Evolutionary conservation across 495 filamentous ascomycete species (phyloP).

Genomic region (Glonium stellatum): DNA sequence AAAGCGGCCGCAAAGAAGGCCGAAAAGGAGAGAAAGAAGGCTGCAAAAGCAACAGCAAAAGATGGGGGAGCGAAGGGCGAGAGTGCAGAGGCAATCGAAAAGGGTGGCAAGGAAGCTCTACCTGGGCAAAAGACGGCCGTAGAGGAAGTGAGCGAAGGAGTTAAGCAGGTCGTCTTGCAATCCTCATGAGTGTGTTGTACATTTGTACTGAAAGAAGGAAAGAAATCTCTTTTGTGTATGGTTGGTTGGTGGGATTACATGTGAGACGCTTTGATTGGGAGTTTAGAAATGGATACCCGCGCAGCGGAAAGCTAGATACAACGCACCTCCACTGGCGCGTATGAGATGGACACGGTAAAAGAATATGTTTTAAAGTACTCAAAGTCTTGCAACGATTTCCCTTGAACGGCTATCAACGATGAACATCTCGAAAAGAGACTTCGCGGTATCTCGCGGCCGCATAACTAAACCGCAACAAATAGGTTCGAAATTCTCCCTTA

Average conservation of each 20-base stretch:
- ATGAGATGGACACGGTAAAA: no score
- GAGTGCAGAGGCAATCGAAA: conserved; percentile 38
- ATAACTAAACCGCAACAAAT: no score
- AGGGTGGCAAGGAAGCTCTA: conserved; percentile 24
- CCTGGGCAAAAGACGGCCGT: conserved; percentile 29
- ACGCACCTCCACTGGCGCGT: no score
- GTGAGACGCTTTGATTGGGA: not conserved
- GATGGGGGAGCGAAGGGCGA: conserved; percentile 35
- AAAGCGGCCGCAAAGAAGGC: conserved; percentile 49
- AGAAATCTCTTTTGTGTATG: not conserved
- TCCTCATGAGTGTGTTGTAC: conserved; percentile 26
- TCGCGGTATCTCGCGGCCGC: no score
- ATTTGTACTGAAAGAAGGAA: not conserved
- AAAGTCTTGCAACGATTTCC: no score
- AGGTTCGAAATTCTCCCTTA: no score
- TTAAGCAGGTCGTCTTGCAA: conserved; percentile 36
- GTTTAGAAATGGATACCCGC: no score
- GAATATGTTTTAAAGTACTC: no score
- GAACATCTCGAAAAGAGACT: no score
- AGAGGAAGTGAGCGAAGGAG: conserved; percentile 38
- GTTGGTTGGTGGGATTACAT: not conserved
- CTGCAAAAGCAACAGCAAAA: conserved; percentile 51
- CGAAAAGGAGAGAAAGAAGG: conserved; percentile 51
- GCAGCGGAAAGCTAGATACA: no score
- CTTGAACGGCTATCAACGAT: no score